These are phyloP conservation scores for Allodekkera sacchari DNA, from an alignment of 805 yeast genomes.

Conservation along the genomic window DNA sequence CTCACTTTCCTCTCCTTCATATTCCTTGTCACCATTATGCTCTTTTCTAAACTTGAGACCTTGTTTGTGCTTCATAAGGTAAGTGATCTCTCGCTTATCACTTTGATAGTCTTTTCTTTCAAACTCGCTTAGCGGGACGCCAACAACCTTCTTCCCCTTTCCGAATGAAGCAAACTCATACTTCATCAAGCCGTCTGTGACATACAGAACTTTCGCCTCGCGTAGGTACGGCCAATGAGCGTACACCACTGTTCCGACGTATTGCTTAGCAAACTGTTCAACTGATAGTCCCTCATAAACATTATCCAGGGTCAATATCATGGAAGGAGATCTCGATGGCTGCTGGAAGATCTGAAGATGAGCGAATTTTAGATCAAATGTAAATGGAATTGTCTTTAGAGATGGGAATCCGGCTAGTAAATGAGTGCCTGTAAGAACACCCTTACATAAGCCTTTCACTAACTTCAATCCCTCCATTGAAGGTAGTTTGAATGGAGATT, in stretches of 20 bases:
- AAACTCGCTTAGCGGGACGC: slow-evolving; percentile 36
- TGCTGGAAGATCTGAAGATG: slow-evolving; percentile 74
- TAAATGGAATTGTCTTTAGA: slow-evolving; percentile 59
- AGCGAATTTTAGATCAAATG: slow-evolving; percentile 43
- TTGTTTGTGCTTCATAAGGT: slow-evolving; percentile 38
- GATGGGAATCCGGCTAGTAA: slow-evolving; percentile 88
- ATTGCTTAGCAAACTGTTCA: slow-evolving; percentile 58
- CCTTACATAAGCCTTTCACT: slow-evolving; percentile 51
- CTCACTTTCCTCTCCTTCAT: slow-evolving; percentile 6
- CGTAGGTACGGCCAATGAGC: slow-evolving; percentile 86
- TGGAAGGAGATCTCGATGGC: slow-evolving; percentile 76
- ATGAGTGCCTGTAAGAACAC: slow-evolving; percentile 62
- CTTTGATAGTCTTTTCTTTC: slow-evolving; percentile 40
- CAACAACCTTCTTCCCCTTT: slow-evolving; percentile 18
- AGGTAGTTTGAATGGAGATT: slow-evolving; percentile 47
- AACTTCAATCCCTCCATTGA: slow-evolving; percentile 30
- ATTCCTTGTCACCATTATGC: slow-evolving; percentile 6
- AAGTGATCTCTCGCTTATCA: slow-evolving; percentile 30
- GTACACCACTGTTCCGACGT: slow-evolving; percentile 55
- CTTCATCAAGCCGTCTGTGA: slow-evolving; percentile 45
- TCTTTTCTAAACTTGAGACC: slow-evolving; percentile 34
- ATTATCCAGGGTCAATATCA: slow-evolving; percentile 57
- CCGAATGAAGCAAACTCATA: slow-evolving; percentile 34
- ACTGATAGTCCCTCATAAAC: slow-evolving; percentile 45
- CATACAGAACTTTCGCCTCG: slow-evolving; percentile 64